A percentile compares a stretch with the other conserved stretches of the same genome.
These are phyloP conservation scores for Citrus inodora DNA, from an alignment of 345 rosid species.

Conservation along the genomic window DNA sequence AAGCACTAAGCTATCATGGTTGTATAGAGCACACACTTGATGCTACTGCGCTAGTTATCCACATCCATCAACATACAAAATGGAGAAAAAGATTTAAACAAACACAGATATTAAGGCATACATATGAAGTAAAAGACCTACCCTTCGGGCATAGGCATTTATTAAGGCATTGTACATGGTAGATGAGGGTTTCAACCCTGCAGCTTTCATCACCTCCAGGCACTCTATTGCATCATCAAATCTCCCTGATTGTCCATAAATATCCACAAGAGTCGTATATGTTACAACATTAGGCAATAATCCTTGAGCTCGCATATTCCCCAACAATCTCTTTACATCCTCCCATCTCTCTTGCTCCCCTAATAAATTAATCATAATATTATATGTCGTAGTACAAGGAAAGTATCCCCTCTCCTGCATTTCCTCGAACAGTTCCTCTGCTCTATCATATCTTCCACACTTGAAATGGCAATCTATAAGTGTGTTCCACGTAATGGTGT, in stretches of 20 bases:
- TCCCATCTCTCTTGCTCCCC: conserved; percentile 89
- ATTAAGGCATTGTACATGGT: conserved; percentile 95
- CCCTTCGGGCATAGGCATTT: conserved; percentile 97
- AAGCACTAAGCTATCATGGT: background rate
- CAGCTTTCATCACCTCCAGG: conserved; percentile 82
- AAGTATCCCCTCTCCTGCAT: conserved; percentile 71
- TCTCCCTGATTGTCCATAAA: conserved; percentile 85
- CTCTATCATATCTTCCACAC: conserved; percentile 66
- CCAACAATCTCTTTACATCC: conserved; percentile 62
- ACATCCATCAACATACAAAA: background rate
- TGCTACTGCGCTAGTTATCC: background rate
- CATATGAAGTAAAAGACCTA: conserved; percentile 19
- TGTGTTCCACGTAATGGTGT: conserved; percentile 89
- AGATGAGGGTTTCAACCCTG: conserved; percentile 71
- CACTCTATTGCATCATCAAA: conserved; percentile 84
- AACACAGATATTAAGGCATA: background rate
- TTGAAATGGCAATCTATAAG: conserved; percentile 88
- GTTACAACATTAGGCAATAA: conserved; percentile 68
- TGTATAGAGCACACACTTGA: background rate
- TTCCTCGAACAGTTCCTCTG: conserved; percentile 71
- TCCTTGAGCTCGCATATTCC: conserved; percentile 67
- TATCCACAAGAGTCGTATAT: conserved; percentile 81
- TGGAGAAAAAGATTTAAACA: background rate
- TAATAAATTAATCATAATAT: conserved; percentile 81
- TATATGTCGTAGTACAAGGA: conserved; percentile 81